phyloP scores from a whole-genome alignment of 306 rosid genomes.

The Dryas alaskensis region DNA sequence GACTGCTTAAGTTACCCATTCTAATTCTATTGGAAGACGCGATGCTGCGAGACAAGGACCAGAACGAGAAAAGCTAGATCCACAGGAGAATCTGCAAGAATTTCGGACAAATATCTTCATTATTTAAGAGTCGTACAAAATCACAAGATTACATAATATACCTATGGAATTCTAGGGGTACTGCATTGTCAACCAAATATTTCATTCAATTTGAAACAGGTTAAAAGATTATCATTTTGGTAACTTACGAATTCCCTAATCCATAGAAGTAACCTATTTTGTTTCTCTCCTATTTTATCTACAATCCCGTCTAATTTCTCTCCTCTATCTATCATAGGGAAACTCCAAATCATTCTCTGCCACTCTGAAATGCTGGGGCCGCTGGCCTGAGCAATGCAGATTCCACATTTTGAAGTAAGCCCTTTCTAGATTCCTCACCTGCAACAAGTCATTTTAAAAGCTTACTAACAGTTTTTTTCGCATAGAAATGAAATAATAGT shows the following conservation, averaged over 20 bases:
- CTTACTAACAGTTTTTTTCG: neutral
- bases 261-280: slow-evolving; percentile 11
- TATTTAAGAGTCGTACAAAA: neutral
- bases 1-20: neutral
- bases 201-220: neutral
- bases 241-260: neutral
- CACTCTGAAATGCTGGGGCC: slow-evolving; percentile 48
- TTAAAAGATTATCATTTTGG: neutral
- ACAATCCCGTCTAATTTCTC: slow-evolving; percentile 32
- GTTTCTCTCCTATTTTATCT: slow-evolving; percentile 30
- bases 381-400: slow-evolving; percentile 44
- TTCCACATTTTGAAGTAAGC: slow-evolving; percentile 54
- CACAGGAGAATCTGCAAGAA: neutral
- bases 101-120: neutral
- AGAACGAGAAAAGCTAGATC: neutral
- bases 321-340: slow-evolving; percentile 38
- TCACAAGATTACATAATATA: neutral
- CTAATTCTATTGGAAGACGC: neutral
- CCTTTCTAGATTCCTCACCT: slow-evolving; percentile 53
- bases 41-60: neutral
- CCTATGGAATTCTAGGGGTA: neutral
- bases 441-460: slow-evolving; percentile 4
- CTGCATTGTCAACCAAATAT: no score
- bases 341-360: slow-evolving; percentile 38
- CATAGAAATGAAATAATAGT: neutral